phyloP scores from a whole-genome alignment of 768 basidiomycete genomes.

The Boletus subcaerulescens region DNA sequence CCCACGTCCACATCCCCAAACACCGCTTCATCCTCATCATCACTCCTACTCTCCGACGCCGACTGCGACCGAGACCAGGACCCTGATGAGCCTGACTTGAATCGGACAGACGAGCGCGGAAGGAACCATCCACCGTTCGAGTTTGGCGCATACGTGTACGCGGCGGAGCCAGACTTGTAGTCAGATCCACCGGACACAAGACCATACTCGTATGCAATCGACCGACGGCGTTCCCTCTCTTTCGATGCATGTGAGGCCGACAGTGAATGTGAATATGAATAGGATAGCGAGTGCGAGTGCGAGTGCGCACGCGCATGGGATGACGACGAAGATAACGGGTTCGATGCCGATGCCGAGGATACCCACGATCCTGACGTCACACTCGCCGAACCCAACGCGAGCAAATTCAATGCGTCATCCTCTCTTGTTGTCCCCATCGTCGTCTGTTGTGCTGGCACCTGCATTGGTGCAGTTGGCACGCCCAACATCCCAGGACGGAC shows the following conservation, averaged over 20 bases:
- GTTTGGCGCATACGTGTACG: constrained; percentile 10
- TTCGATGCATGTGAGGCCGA: neutral
- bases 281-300: neutral
- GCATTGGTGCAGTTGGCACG: constrained; percentile 22
- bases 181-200: neutral
- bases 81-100: constrained; percentile 36
- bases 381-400: constrained; percentile 17
- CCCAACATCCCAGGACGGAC: constrained; percentile 57
- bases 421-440: constrained; percentile 8
- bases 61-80: constrained; percentile 34
- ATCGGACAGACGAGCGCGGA: constrained; percentile 51
- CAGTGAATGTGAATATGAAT: constrained; percentile 4
- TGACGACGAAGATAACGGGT: neutral
- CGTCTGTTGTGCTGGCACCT: neutral
- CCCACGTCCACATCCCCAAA: neutral
- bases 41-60: constrained; percentile 36
- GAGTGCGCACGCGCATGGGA: neutral
- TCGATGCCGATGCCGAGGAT: constrained; percentile 20
- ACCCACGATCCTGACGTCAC: neutral
- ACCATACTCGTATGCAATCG: constrained; percentile 16
- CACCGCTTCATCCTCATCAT: constrained; percentile 25
- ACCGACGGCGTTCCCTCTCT: constrained; percentile 8
- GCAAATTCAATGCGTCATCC: constrained; percentile 28
- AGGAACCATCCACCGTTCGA: constrained; percentile 51
- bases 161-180: neutral